A percentile compares a stretch with the other conserved stretches of the same genome.
Evolutionary conservation across 148 eudicot species (phyloP).

Genomic region (Cornus controversa): DNA sequence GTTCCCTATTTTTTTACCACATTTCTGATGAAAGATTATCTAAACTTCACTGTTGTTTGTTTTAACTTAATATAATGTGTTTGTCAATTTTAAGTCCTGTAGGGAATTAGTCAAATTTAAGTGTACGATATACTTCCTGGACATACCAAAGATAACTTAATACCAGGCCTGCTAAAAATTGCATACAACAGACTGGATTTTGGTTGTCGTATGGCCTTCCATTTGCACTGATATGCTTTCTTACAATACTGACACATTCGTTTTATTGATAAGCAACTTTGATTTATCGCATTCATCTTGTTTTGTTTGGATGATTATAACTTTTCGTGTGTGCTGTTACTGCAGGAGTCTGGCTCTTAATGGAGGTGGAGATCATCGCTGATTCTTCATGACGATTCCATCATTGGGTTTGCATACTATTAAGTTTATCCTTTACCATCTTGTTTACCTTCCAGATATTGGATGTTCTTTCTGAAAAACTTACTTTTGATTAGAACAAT

Average conservation of each 20-base stretch:
- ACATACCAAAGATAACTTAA: no score
- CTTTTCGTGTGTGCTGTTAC: not conserved
- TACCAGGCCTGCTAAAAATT: no score
- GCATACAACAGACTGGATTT: no score
- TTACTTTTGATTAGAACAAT: not conserved
- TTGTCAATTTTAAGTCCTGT: no score
- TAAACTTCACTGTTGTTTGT: no score
- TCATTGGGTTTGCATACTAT: not conserved
- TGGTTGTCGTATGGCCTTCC: no score
- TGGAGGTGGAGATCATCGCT: not conserved
- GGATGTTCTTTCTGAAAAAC: not conserved
- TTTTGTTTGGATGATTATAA: not conserved
- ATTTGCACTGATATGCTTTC: not conserved
- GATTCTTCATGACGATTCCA: not conserved
- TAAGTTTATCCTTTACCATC: not conserved
- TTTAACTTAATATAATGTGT: no score
- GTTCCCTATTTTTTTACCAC: no score
- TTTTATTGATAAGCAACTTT: not conserved
- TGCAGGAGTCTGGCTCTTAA: slow-evolving; percentile 1
- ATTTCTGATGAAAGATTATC: no score
- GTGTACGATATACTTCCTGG: no score
- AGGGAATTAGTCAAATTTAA: no score
- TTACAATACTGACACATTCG: not conserved
- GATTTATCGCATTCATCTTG: not conserved
- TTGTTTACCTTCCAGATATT: not conserved